phyloP scores from a whole-genome alignment of 106 monocot genomes.

The Platanthera guangdongensis region DNA sequence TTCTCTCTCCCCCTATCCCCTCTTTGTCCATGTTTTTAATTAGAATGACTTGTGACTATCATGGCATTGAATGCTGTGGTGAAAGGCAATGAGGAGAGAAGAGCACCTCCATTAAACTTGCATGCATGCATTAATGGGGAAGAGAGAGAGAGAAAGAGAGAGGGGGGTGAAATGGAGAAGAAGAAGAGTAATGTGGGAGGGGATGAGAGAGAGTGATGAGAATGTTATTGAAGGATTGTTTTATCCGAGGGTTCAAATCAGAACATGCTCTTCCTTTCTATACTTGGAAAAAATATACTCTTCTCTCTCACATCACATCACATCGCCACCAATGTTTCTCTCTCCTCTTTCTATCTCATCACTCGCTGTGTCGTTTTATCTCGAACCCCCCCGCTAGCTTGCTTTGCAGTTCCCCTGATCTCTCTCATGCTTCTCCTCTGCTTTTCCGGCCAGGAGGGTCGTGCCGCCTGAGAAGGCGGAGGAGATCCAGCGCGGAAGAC shows the following conservation, averaged over 20 bases:
- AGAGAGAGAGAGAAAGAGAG: not conserved
- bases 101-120: slow-evolving; percentile 1
- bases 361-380: not conserved
- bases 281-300: slow-evolving; percentile 1
- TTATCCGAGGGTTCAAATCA: slow-evolving; percentile 11
- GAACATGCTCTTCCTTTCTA: slow-evolving; percentile 7
- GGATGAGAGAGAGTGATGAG: not conserved
- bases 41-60: slow-evolving; percentile 9
- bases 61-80: slow-evolving; percentile 9
- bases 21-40: slow-evolving; percentile 5
- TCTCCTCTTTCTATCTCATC: not conserved
- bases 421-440: not conserved
- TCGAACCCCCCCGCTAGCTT: not conserved
- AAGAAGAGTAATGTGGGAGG: too few species aligned
- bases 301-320: slow-evolving; percentile 3
- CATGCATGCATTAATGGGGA: slow-evolving; percentile 6
- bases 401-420: not conserved
- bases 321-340: not conserved
- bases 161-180: slow-evolving; percentile 4
- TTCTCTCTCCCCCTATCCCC: not conserved
- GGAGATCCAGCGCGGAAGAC: not conserved
- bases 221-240: not conserved
- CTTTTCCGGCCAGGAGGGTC: not conserved
- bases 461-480: not conserved
- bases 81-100: not conserved